Evolutionary conservation across 208 protist species (phyloP), one percentile per base, ranked within the genome.

Genomic region (Trypanosomatidae sp.): DNA sequence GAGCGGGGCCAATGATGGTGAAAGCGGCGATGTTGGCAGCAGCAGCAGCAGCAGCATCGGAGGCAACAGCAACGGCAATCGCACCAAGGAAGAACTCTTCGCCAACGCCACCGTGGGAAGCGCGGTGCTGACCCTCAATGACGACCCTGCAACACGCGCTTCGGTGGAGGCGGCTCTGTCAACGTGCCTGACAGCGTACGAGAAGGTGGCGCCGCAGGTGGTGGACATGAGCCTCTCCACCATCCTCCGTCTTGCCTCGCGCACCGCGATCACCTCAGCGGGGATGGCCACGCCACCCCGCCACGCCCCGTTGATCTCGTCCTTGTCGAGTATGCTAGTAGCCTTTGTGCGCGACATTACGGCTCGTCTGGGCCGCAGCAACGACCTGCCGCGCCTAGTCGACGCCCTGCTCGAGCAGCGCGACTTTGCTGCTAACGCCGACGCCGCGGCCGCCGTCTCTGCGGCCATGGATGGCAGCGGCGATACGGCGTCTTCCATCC

Each of bases 121-220:
- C 15, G 78, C 78, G 5, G 73, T 58, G 47, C 44, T 86, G 39
- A 39, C n/a, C 1, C 6, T 41, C 17, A 28, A 2, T 17, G 73
- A 79, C 25, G 73, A 78, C 25, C 15, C 69, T 1, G 25, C 8
- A 5, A 77, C 71, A 15, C 66, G 73, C 10, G 71, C 43, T 12
- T 36, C 72, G n/a, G 65, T 86, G 7, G 83, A 88, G 47, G 62
- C 66, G 28, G 81, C 87, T 19, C 76, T 97, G 15, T 86, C 92
- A 6, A 74, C 60, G 60, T 97, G 93, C 50, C 71, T 97, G 17
- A 75, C 89, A 13, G 84, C 91, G 17, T 97, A 97, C 77, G 93
- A 97, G 62, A 71, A 78, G 2, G 84, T 97, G n/a, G 93, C 93
- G 22, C 93, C 93, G 66, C 93, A 97, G 73, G 90, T 97, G 55